A percentile compares a stretch with the other conserved stretches of the same genome.
Evolutionary conservation across 805 yeast genomes (phyloP).

Genomic region (Wickerhamiella allomyrinae): DNA sequence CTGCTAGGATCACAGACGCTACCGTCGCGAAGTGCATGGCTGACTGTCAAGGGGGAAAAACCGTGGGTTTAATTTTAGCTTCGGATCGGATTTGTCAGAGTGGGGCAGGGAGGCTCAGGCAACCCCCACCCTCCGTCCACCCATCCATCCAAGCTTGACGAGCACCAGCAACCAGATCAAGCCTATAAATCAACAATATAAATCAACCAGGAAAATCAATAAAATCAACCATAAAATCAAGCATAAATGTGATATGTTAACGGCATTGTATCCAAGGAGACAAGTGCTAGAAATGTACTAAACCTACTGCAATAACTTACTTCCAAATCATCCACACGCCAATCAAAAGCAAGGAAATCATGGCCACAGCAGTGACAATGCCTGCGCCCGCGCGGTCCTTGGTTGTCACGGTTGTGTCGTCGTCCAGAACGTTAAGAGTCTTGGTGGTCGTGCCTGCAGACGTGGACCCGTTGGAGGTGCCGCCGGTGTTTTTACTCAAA

Average conservation of each 20-base stretch:
- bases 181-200: too few species aligned
- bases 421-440: slow-evolving; percentile 13
- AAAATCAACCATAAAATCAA: too few species aligned
- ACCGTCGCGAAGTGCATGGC: not conserved
- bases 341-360: slow-evolving; percentile 47
- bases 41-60: not conserved
- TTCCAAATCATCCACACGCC: slow-evolving; percentile 55
- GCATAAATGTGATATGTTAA: too few species aligned
- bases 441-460: slow-evolving; percentile 43
- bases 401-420: slow-evolving; percentile 30
- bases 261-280: too few species aligned
- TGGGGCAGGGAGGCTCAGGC: too few species aligned
- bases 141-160: too few species aligned
- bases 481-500: slow-evolving; percentile 49
- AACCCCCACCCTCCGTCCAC: too few species aligned
- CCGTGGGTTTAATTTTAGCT: too few species aligned
- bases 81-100: too few species aligned
- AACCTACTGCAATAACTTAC: not conserved
- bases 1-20: not conserved
- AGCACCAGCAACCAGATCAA: too few species aligned
- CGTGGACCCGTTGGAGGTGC: slow-evolving; percentile 51
- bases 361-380: slow-evolving; percentile 60
- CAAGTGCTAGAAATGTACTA: too few species aligned
- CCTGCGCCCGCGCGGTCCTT: slow-evolving; percentile 87
- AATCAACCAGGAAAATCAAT: too few species aligned